Evolutionary conservation across 129 eudicot genomes (phyloP).

Genomic region (Helianthus annuus): DNA sequence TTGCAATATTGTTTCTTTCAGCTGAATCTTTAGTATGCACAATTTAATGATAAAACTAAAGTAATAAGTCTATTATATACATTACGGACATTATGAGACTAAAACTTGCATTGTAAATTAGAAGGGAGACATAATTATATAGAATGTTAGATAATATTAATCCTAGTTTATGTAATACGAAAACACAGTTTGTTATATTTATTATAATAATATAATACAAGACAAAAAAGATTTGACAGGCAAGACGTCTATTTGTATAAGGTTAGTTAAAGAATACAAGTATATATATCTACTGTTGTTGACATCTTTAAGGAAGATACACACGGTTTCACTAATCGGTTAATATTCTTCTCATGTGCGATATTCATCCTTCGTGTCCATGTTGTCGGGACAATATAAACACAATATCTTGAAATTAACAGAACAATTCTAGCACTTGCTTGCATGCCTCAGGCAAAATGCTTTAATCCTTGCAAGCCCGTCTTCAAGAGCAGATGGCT

Average conservation of each 20-base stretch:
- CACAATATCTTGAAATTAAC: neutral
- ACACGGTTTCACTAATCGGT: neutral
- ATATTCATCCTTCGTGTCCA: neutral
- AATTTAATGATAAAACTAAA: too few relatives aligned
- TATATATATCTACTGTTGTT: too few relatives aligned
- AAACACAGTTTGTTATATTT: too few relatives aligned
- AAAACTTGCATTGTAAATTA: too few relatives aligned
- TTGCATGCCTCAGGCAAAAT: constrained; percentile 49
- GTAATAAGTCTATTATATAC: too few relatives aligned
- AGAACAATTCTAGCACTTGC: constrained; percentile 18
- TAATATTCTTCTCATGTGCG: neutral
- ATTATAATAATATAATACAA: too few relatives aligned
- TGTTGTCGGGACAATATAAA: neutral
- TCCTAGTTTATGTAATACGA: too few relatives aligned
- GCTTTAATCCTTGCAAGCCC: constrained; percentile 64
- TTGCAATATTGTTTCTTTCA: neutral
- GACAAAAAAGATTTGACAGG: neutral
- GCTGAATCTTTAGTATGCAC: too few relatives aligned
- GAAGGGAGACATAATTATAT: too few relatives aligned
- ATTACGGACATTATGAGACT: too few relatives aligned
- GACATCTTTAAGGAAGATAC: neutral
- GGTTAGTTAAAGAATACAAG: too few relatives aligned
- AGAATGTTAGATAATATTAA: too few relatives aligned
- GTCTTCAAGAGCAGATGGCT: constrained; percentile 65
- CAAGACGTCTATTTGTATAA: neutral